These are phyloP conservation scores for Candida vartiovaarae DNA, from an alignment of 805 yeast species.

Conservation along the genomic window DNA sequence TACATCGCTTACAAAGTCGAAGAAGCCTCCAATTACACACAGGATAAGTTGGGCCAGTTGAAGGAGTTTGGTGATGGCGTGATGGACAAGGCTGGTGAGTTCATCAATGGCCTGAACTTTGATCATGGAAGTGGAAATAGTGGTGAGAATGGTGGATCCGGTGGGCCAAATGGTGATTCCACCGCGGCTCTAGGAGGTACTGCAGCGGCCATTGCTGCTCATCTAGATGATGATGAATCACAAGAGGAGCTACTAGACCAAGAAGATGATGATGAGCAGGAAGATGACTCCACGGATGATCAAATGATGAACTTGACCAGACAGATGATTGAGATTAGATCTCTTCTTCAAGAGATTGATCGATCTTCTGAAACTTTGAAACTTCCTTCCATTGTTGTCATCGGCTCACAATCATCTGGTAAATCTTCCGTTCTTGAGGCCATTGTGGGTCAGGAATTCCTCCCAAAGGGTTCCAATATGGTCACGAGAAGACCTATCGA, in stretches of 20 bases:
- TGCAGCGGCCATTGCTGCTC: constrained; percentile 43
- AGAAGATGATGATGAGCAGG: constrained; percentile 49
- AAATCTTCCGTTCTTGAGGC: constrained; percentile 94
- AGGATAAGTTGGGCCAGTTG: constrained; percentile 54
- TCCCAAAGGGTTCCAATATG: constrained; percentile 96
- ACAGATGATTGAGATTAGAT: constrained; percentile 95
- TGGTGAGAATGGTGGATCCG: constrained; percentile 12
- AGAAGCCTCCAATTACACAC: constrained; percentile 64
- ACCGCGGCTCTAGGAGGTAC: constrained; percentile 48
- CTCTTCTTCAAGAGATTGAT: constrained; percentile 68
- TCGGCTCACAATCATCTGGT: constrained; percentile 97
- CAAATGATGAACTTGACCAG: constrained; percentile 86
- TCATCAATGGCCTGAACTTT: constrained; percentile 20
- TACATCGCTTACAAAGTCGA: constrained; percentile 89
- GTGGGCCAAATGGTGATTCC: constrained; percentile 27
- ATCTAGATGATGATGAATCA: constrained; percentile 36
- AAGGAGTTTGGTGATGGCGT: constrained; percentile 55
- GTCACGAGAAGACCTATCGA: constrained; percentile 98
- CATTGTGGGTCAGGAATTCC: constrained; percentile 94
- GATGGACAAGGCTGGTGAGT: constrained; percentile 31
- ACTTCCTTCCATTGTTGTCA: constrained; percentile 90
- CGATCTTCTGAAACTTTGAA: constrained; percentile 65
- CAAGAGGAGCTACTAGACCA: constrained; percentile 29
- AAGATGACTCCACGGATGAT: constrained; percentile 55
- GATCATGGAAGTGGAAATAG: constrained; percentile 18